Evolutionary conservation across 257 asterid species (phyloP), one percentile per base, ranked within the genome.

Genomic region (Henckelia pumila): DNA sequence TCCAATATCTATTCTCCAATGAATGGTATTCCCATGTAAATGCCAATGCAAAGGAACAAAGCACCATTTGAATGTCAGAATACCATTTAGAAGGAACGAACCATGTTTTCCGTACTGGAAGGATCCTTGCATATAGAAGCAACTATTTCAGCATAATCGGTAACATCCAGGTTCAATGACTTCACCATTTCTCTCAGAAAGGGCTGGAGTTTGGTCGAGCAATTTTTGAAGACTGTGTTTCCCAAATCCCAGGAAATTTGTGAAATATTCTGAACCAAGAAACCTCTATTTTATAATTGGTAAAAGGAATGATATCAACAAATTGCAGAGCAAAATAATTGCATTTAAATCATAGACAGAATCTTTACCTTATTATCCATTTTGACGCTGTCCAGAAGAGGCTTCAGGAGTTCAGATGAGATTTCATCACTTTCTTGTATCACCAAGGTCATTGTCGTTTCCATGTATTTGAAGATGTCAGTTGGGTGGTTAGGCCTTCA

Each of bases 401-500:
- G 79, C 62, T 13, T 56, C 63, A 81, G 73, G 71, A 81, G 79
- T 25, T 79, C 81, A 56, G 65, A 21, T 9, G 85, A 70, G 55
- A 84, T 20, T 53, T 77, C 77, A 22, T 77, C 83, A 66, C 81
- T 79, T 6, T 79, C 82, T 64, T 77, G 30, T 75, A 84, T 75
- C 63, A 75, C 66, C 71, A 47, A 28, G 22, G 29, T 72, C 80
- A 84, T 74, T 69, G 81, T 73, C 8, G 21, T 59, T 59, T 77
- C 69, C 81, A 84, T 81, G 75, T 76, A 22, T 24, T 71, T 44
- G 66, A 73, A 59, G 20, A 72, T 58, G 25, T 50, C 23, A 28
- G 68, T 47, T 37, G 79, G 74, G 59, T 66, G 78, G 32, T 70
- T 58, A 30, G 75, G 71, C 82, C 88, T 83, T 61, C 77, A 76